Base-by-base conservation (phyloP, 352 stramenopile genomes). In the Globisporangium nodosum region DNA sequence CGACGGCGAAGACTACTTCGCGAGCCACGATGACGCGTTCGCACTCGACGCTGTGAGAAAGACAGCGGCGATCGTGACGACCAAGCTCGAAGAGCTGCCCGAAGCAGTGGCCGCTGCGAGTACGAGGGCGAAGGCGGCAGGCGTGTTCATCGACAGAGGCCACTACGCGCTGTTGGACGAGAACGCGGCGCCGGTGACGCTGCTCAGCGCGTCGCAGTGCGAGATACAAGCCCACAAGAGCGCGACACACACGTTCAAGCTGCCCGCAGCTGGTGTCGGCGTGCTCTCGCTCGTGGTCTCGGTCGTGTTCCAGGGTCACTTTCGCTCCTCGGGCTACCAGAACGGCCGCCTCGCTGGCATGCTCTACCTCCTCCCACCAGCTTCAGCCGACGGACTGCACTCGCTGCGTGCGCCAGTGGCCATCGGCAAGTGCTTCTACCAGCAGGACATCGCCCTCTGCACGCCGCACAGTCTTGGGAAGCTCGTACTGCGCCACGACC, bases 231-330 rank as follows among this genome's bases (percentile, higher is more conserved):
- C 80, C 8, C 81, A 87, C 54, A 77, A 84, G 64, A 85, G 70
- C 43, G 64, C 68, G 27, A 87, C 81, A 1, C 77, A 91, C 59
- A 77, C 68, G 12, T 90, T 91, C 31, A 69, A 70, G n/a, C 56
- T 91, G 20, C 78, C 77, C 0, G 65, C 56, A 18, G 48, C 58
- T 12, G 55, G 60, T 0, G 53, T 81, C 5, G 81, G 70, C 13
- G 75, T 87, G 5, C 56, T 91, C 7, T 69, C 73, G 15, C 52
- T 91, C 24, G 77, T 64, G 1, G 66, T 87, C 15, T 89, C 81
- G 0, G 67, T 90, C 11, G 72, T 87, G 9, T 91, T 91, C 21
- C 81, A 90, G 50, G 83, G 81, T 1, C 77, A 88, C 59, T 94
- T 94, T 69, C 76, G 74, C 21, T 78, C 73, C 0, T 59, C 77